Conservation (phyloP, 2,329 filamentous ascomycete genomes). For the Alternaria arbusti region DNA sequence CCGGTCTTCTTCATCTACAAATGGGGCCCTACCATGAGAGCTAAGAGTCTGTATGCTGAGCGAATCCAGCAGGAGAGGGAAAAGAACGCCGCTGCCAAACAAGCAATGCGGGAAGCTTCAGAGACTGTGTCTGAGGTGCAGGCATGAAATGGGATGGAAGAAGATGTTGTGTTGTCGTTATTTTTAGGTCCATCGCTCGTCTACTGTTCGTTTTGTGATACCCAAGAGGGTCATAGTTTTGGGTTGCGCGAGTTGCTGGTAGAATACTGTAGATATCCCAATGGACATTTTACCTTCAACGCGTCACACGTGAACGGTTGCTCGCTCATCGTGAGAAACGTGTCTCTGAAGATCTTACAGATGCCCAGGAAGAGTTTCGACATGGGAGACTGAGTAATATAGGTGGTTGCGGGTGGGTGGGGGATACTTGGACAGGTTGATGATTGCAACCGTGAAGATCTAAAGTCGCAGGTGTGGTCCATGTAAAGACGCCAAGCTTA, state of each 20-base stretch:
- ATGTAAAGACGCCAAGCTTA: background rate
- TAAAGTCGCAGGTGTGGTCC: background rate
- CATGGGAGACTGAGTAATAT: background rate
- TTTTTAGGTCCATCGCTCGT: background rate
- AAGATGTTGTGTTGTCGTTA: background rate
- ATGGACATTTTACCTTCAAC: background rate
- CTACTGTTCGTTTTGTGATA: background rate
- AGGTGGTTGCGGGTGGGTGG: background rate
- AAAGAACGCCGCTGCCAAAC: constrained; percentile 11
- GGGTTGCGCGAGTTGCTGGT: background rate
- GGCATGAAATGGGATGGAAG: background rate
- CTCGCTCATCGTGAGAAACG: background rate
- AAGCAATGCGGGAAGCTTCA: constrained; percentile 1
- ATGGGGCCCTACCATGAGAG: constrained; percentile 60
- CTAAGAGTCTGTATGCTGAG: constrained; percentile 35
- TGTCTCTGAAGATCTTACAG: background rate
- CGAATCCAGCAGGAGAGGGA: constrained; percentile 30
- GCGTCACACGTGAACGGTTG: background rate
- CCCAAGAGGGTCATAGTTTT: background rate
- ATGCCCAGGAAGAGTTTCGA: background rate
- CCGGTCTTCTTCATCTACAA: constrained; percentile 64
- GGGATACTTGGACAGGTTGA: background rate
- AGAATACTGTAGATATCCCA: background rate
- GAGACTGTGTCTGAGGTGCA: background rate
- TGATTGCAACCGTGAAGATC: background rate